Base-by-base conservation (phyloP, 192 early-diverging fungal species). In the Podila horticola region DNA sequence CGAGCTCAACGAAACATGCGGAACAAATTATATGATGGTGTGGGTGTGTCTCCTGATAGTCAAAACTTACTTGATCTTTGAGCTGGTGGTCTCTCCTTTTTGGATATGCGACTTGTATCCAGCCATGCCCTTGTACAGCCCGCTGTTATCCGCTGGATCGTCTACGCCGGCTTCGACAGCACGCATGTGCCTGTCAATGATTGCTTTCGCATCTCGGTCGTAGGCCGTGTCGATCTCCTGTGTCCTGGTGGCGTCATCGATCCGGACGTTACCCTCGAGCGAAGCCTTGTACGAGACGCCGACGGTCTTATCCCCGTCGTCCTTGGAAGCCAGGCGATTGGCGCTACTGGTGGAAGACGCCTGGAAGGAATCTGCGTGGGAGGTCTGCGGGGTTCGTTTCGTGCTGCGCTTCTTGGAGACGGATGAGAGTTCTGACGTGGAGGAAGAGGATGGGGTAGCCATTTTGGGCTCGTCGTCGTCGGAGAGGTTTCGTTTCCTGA, bases 71-170 rank as follows among this genome's bases (percentile, higher is more conserved):
- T 69, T 81, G 83, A 71, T 91, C 88, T 83, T 89, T 61, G 82
- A 88, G 71, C 79, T 90, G 33, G 84, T 89, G 60, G 87, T 91
- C 79, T 81, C 92, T 79, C 73, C 84, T 84, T 84, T 92, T 76
- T 86, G 76, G 60, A 86, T 88, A 55, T 86, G 81, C 2, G 81
- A 69, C 48, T 85, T 94, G 76, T 96, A 96, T 8, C 79, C 88
- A 26, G 69, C 72, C 73, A 89, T 82, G 34, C 95, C 95, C 58
- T 84, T 88, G 85, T 96, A 96, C 12, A 91, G 33, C 20, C 83
- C 84, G 51, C 89, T 33, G 41, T 82, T 75, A 11, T 82, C 84
- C 0, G 72, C 75, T 22, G 69, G 38, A 11, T 74, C 79, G 3
- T 74, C 79, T 6, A 74, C 50, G 13, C 79, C 69, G 57, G 79